phyloP scores from a whole-genome alignment of 345 rosid genomes.

The Arabis alpina region DNA sequence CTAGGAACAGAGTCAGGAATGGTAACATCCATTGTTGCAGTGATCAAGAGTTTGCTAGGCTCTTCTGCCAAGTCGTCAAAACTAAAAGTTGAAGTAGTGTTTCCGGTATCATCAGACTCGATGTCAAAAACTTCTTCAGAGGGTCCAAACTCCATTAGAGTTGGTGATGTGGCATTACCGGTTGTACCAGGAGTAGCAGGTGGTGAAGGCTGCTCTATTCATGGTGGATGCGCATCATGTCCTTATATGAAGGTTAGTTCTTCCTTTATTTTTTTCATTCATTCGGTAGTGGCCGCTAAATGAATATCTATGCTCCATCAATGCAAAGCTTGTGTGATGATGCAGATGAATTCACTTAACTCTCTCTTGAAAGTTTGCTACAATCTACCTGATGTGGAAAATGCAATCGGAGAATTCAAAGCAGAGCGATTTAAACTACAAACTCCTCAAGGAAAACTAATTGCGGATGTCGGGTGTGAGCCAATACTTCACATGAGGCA shows the following conservation, averaged over 20 bases:
- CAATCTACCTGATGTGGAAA: slow-evolving; percentile 65
- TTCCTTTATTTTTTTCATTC: neutral
- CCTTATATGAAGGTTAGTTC: slow-evolving; percentile 91
- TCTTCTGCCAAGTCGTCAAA: slow-evolving; percentile 59
- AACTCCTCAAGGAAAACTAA: slow-evolving; percentile 80
- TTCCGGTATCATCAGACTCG: slow-evolving; percentile 92
- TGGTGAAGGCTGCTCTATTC: slow-evolving; percentile 95
- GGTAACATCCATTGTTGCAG: slow-evolving; percentile 92
- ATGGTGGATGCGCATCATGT: slow-evolving; percentile 98
- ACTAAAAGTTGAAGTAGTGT: slow-evolving; percentile 81
- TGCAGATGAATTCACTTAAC: slow-evolving; percentile 91
- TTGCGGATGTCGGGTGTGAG: slow-evolving; percentile 96
- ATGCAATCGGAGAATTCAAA: slow-evolving; percentile 51
- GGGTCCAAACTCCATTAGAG: slow-evolving; percentile 44
- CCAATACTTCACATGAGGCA: slow-evolving; percentile 98
- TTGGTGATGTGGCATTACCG: slow-evolving; percentile 60
- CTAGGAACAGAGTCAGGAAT: slow-evolving; percentile 97
- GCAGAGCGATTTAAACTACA: slow-evolving; percentile 67
- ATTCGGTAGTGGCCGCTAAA: neutral
- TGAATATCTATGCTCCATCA: neutral
- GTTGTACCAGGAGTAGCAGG: slow-evolving; percentile 90
- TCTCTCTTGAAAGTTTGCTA: slow-evolving; percentile 79
- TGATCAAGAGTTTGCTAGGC: slow-evolving; percentile 61
- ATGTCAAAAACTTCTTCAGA: slow-evolving; percentile 67
- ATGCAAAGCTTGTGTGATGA: slow-evolving; percentile 25